phyloP scores from a whole-genome alignment of 108 stramenopile genomes.

The Hondaea fermentalgiana region DNA sequence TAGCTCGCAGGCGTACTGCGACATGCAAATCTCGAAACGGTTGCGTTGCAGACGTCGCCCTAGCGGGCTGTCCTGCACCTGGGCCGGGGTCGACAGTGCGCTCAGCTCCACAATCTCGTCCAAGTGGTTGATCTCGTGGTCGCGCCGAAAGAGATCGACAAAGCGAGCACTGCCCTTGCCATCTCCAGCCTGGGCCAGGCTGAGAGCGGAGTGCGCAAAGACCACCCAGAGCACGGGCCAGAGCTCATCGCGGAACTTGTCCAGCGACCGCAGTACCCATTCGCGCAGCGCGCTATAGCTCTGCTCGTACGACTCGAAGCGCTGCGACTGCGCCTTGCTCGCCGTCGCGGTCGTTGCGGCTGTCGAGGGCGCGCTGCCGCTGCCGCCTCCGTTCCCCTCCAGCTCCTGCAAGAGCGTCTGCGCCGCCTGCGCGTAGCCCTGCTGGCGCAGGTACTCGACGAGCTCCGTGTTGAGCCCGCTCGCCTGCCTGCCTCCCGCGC shows the following conservation, averaged over 20 bases:
- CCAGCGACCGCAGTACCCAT: neutral
- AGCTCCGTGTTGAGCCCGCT: neutral
- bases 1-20: neutral
- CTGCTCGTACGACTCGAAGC: neutral
- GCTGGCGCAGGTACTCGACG: neutral
- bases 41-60: neutral
- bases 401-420: neutral
- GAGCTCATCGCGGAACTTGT: neutral
- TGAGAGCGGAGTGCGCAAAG: neutral
- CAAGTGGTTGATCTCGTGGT: constrained; percentile 8
- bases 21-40: neutral
- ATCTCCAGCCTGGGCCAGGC: neutral
- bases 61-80: neutral
- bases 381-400: neutral
- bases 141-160: neutral
- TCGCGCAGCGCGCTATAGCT: neutral
- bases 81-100: neutral
- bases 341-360: neutral
- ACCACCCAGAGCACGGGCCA: constrained; percentile 8
- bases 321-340: neutral
- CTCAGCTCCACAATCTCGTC: neutral
- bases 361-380: neutral
- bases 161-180: neutral
- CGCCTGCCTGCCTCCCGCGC: neutral
- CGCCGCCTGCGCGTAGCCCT: neutral